phyloP scores from a whole-genome alignment of 352 stramenopile genomes.

The Pythium aristosporum region DNA sequence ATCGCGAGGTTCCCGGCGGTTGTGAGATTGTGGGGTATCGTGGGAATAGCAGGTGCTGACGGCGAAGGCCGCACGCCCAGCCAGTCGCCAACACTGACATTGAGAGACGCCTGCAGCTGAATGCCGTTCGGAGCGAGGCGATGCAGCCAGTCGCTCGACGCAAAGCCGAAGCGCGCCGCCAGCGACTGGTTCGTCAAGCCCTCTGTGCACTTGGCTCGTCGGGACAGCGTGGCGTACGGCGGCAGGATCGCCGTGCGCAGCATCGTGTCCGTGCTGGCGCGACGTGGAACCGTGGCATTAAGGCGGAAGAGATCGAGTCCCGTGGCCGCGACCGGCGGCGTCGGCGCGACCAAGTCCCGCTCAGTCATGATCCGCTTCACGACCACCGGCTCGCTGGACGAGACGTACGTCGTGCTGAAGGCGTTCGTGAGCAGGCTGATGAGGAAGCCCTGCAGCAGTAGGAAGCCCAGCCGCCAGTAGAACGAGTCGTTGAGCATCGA shows the following conservation, averaged over 20 bases:
- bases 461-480: slow-evolving; percentile 30
- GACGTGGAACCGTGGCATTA: background rate
- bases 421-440: slow-evolving; percentile 40
- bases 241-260: slow-evolving; percentile 15
- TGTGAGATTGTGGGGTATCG: slow-evolving; percentile 21
- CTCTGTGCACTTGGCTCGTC: background rate
- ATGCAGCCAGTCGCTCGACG: slow-evolving; percentile 6
- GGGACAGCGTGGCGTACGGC: slow-evolving; percentile 2
- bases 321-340: background rate
- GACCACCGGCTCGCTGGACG: background rate
- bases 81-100: slow-evolving; percentile 21
- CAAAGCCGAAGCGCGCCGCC: slow-evolving; percentile 16
- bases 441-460: slow-evolving; percentile 29
- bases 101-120: background rate
- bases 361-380: background rate
- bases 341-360: slow-evolving; percentile 4
- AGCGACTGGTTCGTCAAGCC: slow-evolving; percentile 5
- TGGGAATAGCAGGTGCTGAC: background rate
- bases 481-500: slow-evolving; percentile 47
- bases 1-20: slow-evolving; percentile 20
- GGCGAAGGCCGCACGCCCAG: background rate
- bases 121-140: slow-evolving; percentile 2
- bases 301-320: background rate
- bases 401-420: slow-evolving; percentile 51
- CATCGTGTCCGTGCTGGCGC: slow-evolving; percentile 18